These are phyloP conservation scores for Hirschfeldia incana DNA, from an alignment of 345 rosid genomes.

Conservation along the genomic window DNA sequence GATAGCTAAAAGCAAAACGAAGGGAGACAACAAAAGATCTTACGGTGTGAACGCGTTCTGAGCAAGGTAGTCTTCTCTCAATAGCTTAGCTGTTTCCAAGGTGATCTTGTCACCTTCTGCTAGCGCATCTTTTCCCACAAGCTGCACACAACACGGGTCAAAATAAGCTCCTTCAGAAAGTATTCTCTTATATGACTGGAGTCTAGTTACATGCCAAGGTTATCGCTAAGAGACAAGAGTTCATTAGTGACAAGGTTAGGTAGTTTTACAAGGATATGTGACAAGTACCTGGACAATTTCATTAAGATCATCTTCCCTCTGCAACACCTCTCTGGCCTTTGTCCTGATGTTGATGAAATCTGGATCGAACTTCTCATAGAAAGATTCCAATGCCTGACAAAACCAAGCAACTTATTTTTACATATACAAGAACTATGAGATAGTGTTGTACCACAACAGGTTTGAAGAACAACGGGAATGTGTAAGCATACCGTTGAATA, in stretches of 20 bases:
- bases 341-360: slow-evolving; percentile 99
- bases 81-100: slow-evolving; percentile 93
- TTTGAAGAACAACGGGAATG: slow-evolving; percentile 10
- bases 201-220: slow-evolving; percentile 1
- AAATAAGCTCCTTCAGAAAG: slow-evolving; percentile 14
- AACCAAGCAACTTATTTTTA: slow-evolving; percentile 1
- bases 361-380: slow-evolving; percentile 95
- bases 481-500: slow-evolving; percentile 65
- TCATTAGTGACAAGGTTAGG: not conserved
- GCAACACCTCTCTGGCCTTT: slow-evolving; percentile 98
- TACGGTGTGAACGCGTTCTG: slow-evolving; percentile 99
- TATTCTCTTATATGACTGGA: not conserved
- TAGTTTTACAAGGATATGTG: not conserved
- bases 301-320: slow-evolving; percentile 98
- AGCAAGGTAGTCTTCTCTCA: slow-evolving; percentile 99
- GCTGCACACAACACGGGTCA: slow-evolving; percentile 46
- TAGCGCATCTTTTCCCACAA: slow-evolving; percentile 98
- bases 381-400: slow-evolving; percentile 87
- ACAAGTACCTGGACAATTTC: slow-evolving; percentile 94
- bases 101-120: slow-evolving; percentile 97
- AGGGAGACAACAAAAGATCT: slow-evolving; percentile 30
- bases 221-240: not conserved
- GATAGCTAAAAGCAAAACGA: not conserved
- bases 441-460: not conserved
- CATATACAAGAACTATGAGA: not conserved